Evolutionary conservation across 2,329 filamentous ascomycete genomes (phyloP), one percentile per base, ranked within the genome.

Genomic region (Coniella lustricola): DNA sequence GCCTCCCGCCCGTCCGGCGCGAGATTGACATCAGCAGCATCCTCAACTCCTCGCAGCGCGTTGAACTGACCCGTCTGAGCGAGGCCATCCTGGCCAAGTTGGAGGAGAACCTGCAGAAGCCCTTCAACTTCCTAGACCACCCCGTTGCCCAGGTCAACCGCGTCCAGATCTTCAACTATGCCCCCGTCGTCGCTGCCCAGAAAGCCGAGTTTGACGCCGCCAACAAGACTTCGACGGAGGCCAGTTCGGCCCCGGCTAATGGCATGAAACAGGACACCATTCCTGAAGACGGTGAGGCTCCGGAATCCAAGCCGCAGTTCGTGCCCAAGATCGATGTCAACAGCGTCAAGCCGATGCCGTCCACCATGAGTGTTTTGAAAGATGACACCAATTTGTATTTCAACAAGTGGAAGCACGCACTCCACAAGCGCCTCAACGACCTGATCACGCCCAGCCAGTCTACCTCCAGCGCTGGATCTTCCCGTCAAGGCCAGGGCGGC

Each of bases 391-490:
- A 94, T 4, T 68, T 74, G 7, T 82, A 84, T 61, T 95, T 91
- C 61, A 81, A 85, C 50, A 84, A 88, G 55, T 97, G 91, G 91
- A 79, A 87, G 58, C 74, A 80, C 5, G 72, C 73, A 12, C 78
- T 95, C 9, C 69, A 87, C 35, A 75, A 79, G 49, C 79, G 90
- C 13, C 70, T 95, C 20, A 79, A 81, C 16, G 84, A 93, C 32
- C 75, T 90, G 16, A 74, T 76, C 36, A 71, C 78, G 53, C 63
- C 71, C 25, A 73, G 69, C 45, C 73, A 76, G 50, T 56, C 57
- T 45, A 44, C 4, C 31, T 35, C 29, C 34, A 29, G 14, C 18
- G 25, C 35, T 40, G 50, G 47, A 60, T 53, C 52, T 57, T 25
- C 51, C 61, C 49, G 52, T 57, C 35, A 58, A 57, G 53, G 56